Conservation (phyloP, 768 basidiomycete species). For the Pisolithus orientalis region DNA sequence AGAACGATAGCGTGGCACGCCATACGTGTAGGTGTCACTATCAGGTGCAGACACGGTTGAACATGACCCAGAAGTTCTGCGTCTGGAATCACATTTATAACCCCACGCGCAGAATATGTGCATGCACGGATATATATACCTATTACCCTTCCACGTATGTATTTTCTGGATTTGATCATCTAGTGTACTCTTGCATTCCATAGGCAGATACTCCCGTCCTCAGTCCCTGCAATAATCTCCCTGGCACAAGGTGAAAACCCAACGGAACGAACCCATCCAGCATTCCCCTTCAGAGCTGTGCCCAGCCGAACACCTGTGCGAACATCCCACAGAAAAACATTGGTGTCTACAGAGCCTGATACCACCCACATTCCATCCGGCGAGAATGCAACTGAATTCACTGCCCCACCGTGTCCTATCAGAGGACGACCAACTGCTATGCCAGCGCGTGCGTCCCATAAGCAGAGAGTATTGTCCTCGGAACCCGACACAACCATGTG, state of each 20-base stretch:
- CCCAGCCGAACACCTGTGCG: background rate
- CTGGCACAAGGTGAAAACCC: background rate
- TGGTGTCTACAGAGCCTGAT: background rate
- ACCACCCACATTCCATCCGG: background rate
- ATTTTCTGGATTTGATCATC: too few relatives aligned
- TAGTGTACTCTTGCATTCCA: background rate
- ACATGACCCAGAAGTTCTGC: background rate
- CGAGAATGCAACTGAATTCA: background rate
- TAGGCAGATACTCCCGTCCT: background rate
- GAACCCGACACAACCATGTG: background rate
- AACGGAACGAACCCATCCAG: background rate
- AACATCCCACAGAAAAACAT: background rate
- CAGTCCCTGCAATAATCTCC: background rate
- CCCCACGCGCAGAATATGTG: too few relatives aligned
- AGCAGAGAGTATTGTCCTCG: background rate
- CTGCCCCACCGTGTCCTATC: background rate
- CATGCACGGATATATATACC: too few relatives aligned
- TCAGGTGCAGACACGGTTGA: too few relatives aligned
- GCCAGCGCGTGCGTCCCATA: slow-evolving; percentile 1
- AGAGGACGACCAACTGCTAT: background rate
- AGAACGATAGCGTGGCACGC: too few relatives aligned
- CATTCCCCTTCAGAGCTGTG: background rate
- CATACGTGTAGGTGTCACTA: too few relatives aligned
- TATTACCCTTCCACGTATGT: background rate
- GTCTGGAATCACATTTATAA: background rate